Base-by-base conservation (phyloP, 768 basidiomycete species). In the Tricholoma furcatifolium region DNA sequence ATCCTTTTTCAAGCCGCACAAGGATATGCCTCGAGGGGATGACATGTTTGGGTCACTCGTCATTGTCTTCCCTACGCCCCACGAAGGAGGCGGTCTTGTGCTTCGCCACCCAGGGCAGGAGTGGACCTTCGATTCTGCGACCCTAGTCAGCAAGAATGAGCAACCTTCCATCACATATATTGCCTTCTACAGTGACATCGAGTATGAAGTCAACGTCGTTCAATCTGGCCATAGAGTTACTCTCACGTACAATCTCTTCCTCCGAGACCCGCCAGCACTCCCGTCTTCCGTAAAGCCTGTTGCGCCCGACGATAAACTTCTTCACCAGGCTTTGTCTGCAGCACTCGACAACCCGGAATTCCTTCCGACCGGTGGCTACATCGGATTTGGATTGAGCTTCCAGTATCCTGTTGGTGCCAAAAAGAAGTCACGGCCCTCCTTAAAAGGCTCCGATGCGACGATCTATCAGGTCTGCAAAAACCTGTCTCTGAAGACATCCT, bases 41-140 rank as follows among this genome's bases (percentile, higher is more conserved):
- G n/a, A n/a, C n/a, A n/a, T n/a, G n/a, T n/a, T n/a, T n/a, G n/a
- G n/a, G n/a, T n/a, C n/a, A n/a, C n/a, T n/a, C n/a, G n/a, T n/a
- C n/a, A n/a, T n/a, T n/a, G n/a, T 71, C 70, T 71, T 80, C 45
- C 80, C 80, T 8, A 75, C 74, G 0, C 18, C 57, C 0, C 74
- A 82, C 54, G 65, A 75, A 52, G 80, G 79, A 1, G 81, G 80
- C 1, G 61, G 63, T 9, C 67, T 79, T 9, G 41, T 68, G 1
- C 64, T 83, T 0, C 69, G 67, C 8, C 65, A 71, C 31, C 43
- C 40, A 6, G 65, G n/a, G n/a, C n/a, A n/a, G n/a, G n/a, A n/a
- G n/a, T n/a, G n/a, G n/a, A n/a, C n/a, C n/a, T n/a, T n/a, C n/a
- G n/a, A n/a, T n/a, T n/a, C n/a, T n/a, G n/a, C n/a, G n/a, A n/a